Evolutionary conservation across 1,139 yeast species (phyloP).

Genomic region (Yamadazyma friedrichii): DNA sequence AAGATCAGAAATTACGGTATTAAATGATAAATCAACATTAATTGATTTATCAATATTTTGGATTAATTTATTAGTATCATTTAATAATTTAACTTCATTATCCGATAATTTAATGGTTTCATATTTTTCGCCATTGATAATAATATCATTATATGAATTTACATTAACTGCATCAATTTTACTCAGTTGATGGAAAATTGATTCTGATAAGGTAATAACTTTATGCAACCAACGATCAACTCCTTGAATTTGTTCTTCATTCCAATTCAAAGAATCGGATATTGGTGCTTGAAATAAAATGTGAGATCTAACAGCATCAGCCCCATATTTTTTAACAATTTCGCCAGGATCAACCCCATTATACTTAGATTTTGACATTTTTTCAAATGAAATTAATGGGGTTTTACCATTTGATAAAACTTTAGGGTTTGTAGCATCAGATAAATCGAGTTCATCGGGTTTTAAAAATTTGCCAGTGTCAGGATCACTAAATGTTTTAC

Average conservation of each 20-base stretch:
- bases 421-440: conserved; percentile 37
- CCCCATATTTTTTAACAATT: conserved; percentile 79
- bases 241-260: conserved; percentile 82
- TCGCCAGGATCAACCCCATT: conserved; percentile 90
- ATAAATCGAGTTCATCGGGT: conserved; percentile 62
- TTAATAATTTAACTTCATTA: conserved; percentile 56
- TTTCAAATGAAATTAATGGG: conserved; percentile 68
- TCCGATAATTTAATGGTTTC: conserved; percentile 27
- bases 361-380: conserved; percentile 93
- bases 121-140: conserved; percentile 20
- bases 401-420: conserved; percentile 48
- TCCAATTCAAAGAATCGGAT: conserved; percentile 82
- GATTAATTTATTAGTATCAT: conserved; percentile 52
- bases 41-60: conserved; percentile 57
- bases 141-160: conserved; percentile 13
- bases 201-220: conserved; percentile 46
- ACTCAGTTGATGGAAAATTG: conserved; percentile 9
- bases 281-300: conserved; percentile 93
- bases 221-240: conserved; percentile 81
- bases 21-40: conserved; percentile 59
- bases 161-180: not conserved
- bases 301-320: conserved; percentile 94
- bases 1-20: conserved; percentile 83
- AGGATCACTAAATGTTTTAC: conserved; percentile 77
- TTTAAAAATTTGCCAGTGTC: conserved; percentile 68